Conservation (phyloP, 1,284 basidiomycete genomes). For the Ceratobasidium theobromae region DNA sequence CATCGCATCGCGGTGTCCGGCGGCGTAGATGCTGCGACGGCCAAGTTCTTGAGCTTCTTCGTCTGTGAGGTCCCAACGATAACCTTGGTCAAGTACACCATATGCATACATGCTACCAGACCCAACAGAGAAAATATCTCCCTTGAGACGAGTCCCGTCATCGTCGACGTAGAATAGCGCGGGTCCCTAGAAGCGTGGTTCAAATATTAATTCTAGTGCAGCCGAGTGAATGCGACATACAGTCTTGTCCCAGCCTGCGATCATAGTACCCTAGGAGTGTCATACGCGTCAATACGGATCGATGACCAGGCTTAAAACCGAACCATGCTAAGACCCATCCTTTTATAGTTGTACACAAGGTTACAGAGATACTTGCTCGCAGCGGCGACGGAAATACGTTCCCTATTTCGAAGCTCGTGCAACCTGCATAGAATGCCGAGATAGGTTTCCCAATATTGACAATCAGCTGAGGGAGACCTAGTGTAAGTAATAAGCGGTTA, state of each 20-base stretch:
- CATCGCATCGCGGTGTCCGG: slow-evolving; percentile 96
- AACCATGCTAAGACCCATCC: slow-evolving; percentile 98
- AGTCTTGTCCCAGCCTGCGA: slow-evolving; percentile 99
- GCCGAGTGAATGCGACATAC: slow-evolving; percentile 49
- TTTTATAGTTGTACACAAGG: slow-evolving; percentile 97
- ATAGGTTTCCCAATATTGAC: slow-evolving; percentile 98
- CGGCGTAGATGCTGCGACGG: slow-evolving; percentile 93
- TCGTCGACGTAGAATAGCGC: slow-evolving; percentile 98
- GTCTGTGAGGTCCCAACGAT: slow-evolving; percentile 90
- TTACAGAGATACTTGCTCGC: slow-evolving; percentile 98
- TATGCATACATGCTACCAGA: slow-evolving; percentile 99
- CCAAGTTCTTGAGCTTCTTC: slow-evolving; percentile 96
- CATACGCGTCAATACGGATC: background rate
- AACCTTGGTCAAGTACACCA: slow-evolving; percentile 96
- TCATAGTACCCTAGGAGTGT: slow-evolving; percentile 87
- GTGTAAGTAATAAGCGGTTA: background rate
- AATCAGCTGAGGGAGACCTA: slow-evolving; percentile 63
- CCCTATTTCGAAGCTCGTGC: slow-evolving; percentile 95
- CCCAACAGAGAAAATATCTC: slow-evolving; percentile 96
- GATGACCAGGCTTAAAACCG: slow-evolving; percentile 37
- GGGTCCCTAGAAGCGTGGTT: slow-evolving; percentile 63
- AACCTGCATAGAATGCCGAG: slow-evolving; percentile 97
- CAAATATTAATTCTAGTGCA: background rate
- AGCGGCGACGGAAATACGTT: slow-evolving; percentile 97
- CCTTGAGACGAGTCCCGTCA: slow-evolving; percentile 93